A percentile compares a stretch with the other conserved stretches of the same genome.
phyloP scores from a whole-genome alignment of 306 rosid genomes.

The Sicyos baderoa region DNA sequence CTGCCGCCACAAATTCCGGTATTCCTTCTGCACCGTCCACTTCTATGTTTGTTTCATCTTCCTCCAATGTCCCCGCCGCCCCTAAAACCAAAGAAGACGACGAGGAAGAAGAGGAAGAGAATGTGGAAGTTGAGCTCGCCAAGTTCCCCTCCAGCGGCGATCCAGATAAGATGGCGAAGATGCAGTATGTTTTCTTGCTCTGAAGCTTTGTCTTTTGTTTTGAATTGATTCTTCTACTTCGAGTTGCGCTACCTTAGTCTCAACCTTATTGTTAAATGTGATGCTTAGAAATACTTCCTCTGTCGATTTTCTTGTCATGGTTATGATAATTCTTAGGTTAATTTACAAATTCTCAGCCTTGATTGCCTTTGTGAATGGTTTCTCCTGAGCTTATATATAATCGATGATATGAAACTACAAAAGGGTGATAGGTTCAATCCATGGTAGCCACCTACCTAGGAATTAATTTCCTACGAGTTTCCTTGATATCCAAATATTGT shows the following conservation, averaged over 20 bases:
- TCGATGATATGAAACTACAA: not conserved
- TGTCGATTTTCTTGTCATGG: not conserved
- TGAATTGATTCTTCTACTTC: not conserved
- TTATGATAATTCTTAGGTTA: not conserved
- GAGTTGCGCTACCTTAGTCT: not conserved
- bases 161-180: slow-evolving; percentile 76
- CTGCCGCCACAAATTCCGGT: slow-evolving; percentile 6
- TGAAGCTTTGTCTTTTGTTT: not conserved
- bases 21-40: slow-evolving; percentile 7
- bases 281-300: not conserved
- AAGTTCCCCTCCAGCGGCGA: slow-evolving; percentile 66
- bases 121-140: slow-evolving; percentile 78
- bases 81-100: slow-evolving; percentile 53
- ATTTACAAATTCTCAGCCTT: not conserved
- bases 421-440: too few relatives aligned
- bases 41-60: slow-evolving; percentile 11
- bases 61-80: slow-evolving; percentile 17
- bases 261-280: not conserved
- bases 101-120: slow-evolving; percentile 85
- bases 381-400: not conserved
- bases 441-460: too few relatives aligned
- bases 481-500: too few relatives aligned
- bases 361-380: not conserved
- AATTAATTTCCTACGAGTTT: too few relatives aligned
- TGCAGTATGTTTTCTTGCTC: slow-evolving; percentile 46